Conservation (phyloP, 2,329 filamentous ascomycete species). For the Ophiostoma angusticollis region DNA sequence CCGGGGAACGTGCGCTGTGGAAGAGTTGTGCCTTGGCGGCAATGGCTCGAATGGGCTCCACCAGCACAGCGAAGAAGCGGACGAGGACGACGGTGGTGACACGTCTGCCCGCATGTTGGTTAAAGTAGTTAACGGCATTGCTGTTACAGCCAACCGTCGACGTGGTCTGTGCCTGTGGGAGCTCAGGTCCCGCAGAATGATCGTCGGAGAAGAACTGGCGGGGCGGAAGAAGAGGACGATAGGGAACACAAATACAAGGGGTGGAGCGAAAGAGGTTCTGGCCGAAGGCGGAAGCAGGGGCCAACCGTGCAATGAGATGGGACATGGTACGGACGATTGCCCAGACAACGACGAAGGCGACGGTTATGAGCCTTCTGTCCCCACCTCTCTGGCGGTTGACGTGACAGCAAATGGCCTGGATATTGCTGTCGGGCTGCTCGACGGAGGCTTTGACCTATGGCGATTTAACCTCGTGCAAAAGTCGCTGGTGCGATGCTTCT, state of each 20-base stretch:
- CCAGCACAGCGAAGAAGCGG: constrained; percentile 20
- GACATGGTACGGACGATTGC: background rate
- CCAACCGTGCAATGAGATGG: too few relatives aligned
- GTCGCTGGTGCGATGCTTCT: constrained; percentile 38
- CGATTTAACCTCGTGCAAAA: constrained; percentile 32
- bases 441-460: constrained; percentile 63
- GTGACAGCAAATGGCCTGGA: constrained; percentile 36
- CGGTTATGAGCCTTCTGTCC: constrained; percentile 19
- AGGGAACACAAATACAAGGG: background rate
- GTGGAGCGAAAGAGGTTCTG: too few relatives aligned
- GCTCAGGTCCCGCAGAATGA: constrained; percentile 46
- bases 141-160: constrained; percentile 60
- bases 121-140: constrained; percentile 62
- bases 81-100: background rate
- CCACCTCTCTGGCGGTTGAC: constrained; percentile 56
- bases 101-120: constrained; percentile 48
- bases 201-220: constrained; percentile 36
- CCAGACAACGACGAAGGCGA: constrained; percentile 12
- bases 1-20: constrained; percentile 64
- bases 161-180: constrained; percentile 71
- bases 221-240: background rate
- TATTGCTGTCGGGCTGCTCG: constrained; percentile 55
- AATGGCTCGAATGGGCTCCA: constrained; percentile 21
- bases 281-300: too few relatives aligned
- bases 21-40: constrained; percentile 47